Base-by-base conservation (phyloP, 176 grass and related monocot species). In the Oryza glaberrima region DNA sequence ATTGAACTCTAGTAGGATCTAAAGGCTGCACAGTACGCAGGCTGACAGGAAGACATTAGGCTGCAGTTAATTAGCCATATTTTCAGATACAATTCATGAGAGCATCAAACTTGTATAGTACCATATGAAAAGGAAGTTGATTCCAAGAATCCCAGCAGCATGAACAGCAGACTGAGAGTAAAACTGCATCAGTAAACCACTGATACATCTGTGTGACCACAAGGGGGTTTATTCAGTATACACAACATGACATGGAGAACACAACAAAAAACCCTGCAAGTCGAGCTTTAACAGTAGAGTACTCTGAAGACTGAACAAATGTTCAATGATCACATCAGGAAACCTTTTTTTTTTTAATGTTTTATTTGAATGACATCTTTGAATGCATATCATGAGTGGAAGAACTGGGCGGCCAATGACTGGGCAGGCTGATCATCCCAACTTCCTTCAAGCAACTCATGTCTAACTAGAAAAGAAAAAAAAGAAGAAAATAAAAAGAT, bases 331-430 rank as follows among this genome's bases (percentile, higher is more conserved):
- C 16, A 77, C 43, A 84, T 76, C 32, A 56, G 32, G 70, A 84
- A 64, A 25, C 80, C 83, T 69, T 77, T 65, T 81, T 65, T 81
- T 69, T 77, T 54, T 67, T 13, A 77, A 87, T 81, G 71, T 77
- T 91, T 91, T 84, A 84, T 91, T 84, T 80, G 32, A 87, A 87
- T 79, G 43, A 44, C 58, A 87, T 12, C 78, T 87, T 91, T 87
- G 85, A 84, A 84, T 77, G 65, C 85, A 80, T 80, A 87, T 75
- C 69, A 83, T 80, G 81, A 76, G 51, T 47, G 70, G 85, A 80
- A 46, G 80, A 76, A 32, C 67, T 61, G 79, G 88, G 79, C 9
- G 36, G 69, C 84, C 88, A 86, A 77, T 70, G 70, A 84, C 70
- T 25, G 54, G 83, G 52, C 70, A 76, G 64, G 51, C 46, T 41